These are phyloP conservation scores for Syzygium aromaticum DNA, from an alignment of 345 rosid species.

Conservation along the genomic window DNA sequence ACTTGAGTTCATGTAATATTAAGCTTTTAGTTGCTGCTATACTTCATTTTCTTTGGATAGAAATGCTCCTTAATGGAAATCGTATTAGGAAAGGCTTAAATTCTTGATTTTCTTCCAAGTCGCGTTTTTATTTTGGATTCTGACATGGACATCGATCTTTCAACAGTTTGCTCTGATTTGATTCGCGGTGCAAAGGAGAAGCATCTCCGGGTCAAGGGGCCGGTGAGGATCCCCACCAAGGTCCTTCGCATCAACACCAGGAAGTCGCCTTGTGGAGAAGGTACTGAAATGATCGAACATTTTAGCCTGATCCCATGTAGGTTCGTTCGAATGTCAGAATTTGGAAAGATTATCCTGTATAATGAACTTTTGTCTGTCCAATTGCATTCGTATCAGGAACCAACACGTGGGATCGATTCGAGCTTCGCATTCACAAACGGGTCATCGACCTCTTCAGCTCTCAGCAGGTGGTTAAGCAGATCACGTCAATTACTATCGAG, in stretches of 20 bases:
- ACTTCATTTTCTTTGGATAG: neutral
- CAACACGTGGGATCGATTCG: conserved; percentile 5
- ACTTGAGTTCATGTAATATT: neutral
- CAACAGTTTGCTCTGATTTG: conserved; percentile 8
- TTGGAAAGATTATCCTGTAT: neutral
- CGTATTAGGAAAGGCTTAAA: neutral
- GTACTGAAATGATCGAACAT: neutral
- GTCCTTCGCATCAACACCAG: conserved; percentile 15
- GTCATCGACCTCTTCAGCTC: conserved; percentile 14
- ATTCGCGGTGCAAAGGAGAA: conserved; percentile 14
- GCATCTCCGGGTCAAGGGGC: conserved; percentile 14
- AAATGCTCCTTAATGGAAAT: neutral
- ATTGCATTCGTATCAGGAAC: conserved; percentile 2
- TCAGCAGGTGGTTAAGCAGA: conserved; percentile 2
- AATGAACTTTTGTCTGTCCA: neutral
- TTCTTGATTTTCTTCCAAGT: neutral
- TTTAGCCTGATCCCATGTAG: neutral
- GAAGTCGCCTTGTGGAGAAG: conserved; percentile 20
- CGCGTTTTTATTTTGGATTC: neutral
- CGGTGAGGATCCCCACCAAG: conserved; percentile 19
- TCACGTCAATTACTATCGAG: conserved; percentile 11
- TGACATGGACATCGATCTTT: neutral
- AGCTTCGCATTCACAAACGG: conserved; percentile 16
- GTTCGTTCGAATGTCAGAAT: neutral
- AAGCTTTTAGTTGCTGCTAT: neutral